Evolutionary conservation across 2,329 filamentous ascomycete species (phyloP).

Genomic region (Xylaria sp.): DNA sequence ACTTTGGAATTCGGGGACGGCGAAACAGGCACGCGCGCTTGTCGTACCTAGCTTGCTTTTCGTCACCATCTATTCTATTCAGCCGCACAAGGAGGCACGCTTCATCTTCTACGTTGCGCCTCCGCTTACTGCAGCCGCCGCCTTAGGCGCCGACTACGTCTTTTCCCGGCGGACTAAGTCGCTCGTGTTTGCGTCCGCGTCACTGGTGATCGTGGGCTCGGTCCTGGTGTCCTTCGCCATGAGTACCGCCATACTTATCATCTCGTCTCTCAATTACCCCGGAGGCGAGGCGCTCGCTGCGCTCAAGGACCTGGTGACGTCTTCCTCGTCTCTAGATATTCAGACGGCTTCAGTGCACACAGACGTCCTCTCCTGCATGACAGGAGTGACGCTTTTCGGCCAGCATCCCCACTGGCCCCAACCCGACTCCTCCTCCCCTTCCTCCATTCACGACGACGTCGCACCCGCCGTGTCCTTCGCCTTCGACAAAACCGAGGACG

Average conservation of each 20-base stretch:
- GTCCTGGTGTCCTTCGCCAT: constrained; percentile 68
- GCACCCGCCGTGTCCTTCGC: constrained; percentile 47
- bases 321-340: constrained; percentile 47
- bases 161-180: constrained; percentile 74
- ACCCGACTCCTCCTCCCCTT: background rate
- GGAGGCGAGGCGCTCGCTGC: constrained; percentile 80
- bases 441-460: background rate
- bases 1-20: constrained; percentile 60
- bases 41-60: constrained; percentile 77
- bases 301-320: constrained; percentile 57
- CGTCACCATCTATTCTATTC: constrained; percentile 82
- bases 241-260: constrained; percentile 74
- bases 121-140: constrained; percentile 79
- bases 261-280: constrained; percentile 93
- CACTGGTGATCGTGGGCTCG: constrained; percentile 67
- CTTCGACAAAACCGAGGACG: constrained; percentile 74
- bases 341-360: constrained; percentile 65
- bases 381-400: constrained; percentile 74
- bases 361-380: constrained; percentile 76
- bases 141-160: constrained; percentile 77
- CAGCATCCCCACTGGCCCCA: constrained; percentile 55
- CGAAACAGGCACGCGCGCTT: constrained; percentile 58
- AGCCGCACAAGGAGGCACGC: constrained; percentile 95
- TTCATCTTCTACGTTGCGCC: constrained; percentile 94
- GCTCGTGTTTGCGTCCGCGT: constrained; percentile 64